Base-by-base conservation (phyloP, 106 monocot species). In the Acorus gramineus region DNA sequence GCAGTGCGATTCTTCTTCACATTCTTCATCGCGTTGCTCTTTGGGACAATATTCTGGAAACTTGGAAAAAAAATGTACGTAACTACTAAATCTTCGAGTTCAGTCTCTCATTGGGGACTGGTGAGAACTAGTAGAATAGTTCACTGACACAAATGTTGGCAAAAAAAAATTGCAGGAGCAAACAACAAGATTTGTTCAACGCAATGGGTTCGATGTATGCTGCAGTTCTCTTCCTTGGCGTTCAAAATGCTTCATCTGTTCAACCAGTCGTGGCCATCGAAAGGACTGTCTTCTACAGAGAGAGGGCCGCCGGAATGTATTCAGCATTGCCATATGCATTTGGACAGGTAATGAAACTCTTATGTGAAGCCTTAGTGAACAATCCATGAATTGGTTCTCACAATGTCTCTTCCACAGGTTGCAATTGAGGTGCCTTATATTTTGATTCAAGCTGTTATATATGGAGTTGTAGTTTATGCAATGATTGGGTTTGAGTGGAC, bases 21-120 rank as follows among this genome's bases (percentile, higher is more conserved):
- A 3, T 8, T 65, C 0, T 4, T 79, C n/a, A 79, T 72, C n/a
- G 75, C 81, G 4, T 67, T 86, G 64, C 14, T 86, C 12, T 78
- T 82, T 49, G 85, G 85, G 13, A 78, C 78, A 12, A 81, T 82
- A 14, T 86, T 86, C 71, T 86, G 81, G 85, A 61, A 76, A 46
- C 64, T 79, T 49, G 85, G 78, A 4, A 50, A 64, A 4, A 82
- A 75, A 79, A 78, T 28, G 85, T 81, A 85, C 14, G 12, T 42
- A 0, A 0, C n/a, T 2, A 47, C 12, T 49, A 5, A 58, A 28
- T 28, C 28, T 28, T 28, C 28, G 1, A 28, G 28, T 28, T 28
- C 28, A 0, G 28, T 28, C 28, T 28, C 28, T 28, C 28, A 28
- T 28, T 28, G 28, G 28, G 1, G 28, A 28, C 28, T 28, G 1